phyloP scores from a whole-genome alignment of 345 rosid genomes.

The Hibiscus trionum region DNA sequence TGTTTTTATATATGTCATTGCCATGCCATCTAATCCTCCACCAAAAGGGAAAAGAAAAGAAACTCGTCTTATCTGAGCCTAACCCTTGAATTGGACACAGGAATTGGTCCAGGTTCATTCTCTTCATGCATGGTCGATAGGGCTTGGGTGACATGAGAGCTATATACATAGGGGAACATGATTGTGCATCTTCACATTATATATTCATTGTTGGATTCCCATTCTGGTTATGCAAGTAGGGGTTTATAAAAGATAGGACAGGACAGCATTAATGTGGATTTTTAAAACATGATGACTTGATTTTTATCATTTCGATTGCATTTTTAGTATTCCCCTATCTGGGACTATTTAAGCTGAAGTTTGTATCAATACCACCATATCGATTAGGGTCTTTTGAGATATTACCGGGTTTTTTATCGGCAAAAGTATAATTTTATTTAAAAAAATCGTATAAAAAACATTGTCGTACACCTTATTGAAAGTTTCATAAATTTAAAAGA shows the following conservation, averaged over 20 bases:
- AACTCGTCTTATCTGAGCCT: not conserved
- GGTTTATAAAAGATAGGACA: not conserved
- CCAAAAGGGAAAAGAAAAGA: not conserved
- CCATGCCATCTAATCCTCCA: not conserved
- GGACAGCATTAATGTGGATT: too few relatives aligned
- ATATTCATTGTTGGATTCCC: not conserved
- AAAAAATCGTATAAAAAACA: too few relatives aligned
- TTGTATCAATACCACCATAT: too few relatives aligned
- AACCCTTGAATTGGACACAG: not conserved
- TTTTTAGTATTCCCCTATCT: not conserved
- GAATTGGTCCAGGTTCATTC: not conserved
- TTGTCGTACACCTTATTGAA: too few relatives aligned
- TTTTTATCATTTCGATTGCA: not conserved
- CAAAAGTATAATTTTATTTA: too few relatives aligned
- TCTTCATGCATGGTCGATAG: not conserved
- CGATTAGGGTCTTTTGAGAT: too few relatives aligned
- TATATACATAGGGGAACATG: not conserved
- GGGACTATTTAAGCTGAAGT: not conserved
- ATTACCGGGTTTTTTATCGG: too few relatives aligned
- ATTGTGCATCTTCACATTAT: not conserved
- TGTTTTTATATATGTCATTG: not conserved
- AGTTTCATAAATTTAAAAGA: too few relatives aligned
- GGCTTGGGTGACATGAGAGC: not conserved
- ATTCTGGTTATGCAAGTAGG: not conserved
- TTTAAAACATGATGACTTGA: not conserved